Evolutionary conservation across 1,139 yeast species (phyloP).

Genomic region (Dujonia santamariae): DNA sequence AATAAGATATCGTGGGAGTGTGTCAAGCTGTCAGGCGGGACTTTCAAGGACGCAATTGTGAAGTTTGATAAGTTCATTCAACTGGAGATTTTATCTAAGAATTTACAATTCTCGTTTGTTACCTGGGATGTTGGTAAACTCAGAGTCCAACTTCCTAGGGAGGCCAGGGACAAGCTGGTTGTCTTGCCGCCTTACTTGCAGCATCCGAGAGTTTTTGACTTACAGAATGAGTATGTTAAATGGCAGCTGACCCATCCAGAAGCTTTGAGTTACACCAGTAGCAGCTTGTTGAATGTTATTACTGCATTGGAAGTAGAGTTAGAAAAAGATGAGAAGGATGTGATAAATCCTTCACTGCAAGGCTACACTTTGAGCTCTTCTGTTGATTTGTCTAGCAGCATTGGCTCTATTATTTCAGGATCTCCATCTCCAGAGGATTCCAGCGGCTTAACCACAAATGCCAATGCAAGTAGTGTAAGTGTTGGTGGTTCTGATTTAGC

Average conservation of each 20-base stretch:
- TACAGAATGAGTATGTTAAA: slow-evolving; percentile 66
- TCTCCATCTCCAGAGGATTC: no score
- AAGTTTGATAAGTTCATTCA: slow-evolving; percentile 51
- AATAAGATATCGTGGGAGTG: slow-evolving; percentile 63
- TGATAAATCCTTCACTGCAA: no score
- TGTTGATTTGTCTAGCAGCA: no score
- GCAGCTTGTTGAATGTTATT: slow-evolving; percentile 50
- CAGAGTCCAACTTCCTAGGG: slow-evolving; percentile 75
- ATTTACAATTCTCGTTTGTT: slow-evolving; percentile 62
- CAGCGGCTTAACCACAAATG: no score
- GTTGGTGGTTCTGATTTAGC: no score
- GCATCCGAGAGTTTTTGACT: slow-evolving; percentile 74
- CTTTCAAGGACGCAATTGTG: slow-evolving; percentile 60
- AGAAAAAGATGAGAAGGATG: slow-evolving; percentile 15
- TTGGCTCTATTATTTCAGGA: no score
- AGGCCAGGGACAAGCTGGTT: slow-evolving; percentile 74
- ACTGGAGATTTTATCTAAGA: slow-evolving; percentile 37
- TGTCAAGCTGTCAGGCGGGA: slow-evolving; percentile 49
- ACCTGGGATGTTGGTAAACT: slow-evolving; percentile 66
- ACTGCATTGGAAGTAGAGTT: slow-evolving; percentile 57
- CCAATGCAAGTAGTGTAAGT: no score
- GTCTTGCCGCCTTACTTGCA: slow-evolving; percentile 72
- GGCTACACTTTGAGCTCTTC: no score
- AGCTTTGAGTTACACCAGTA: slow-evolving; percentile 47
- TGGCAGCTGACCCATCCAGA: slow-evolving; percentile 70